These are phyloP conservation scores for Wolfiporia cocos DNA, from an alignment of 1,284 basidiomycete genomes.

Conservation along the genomic window DNA sequence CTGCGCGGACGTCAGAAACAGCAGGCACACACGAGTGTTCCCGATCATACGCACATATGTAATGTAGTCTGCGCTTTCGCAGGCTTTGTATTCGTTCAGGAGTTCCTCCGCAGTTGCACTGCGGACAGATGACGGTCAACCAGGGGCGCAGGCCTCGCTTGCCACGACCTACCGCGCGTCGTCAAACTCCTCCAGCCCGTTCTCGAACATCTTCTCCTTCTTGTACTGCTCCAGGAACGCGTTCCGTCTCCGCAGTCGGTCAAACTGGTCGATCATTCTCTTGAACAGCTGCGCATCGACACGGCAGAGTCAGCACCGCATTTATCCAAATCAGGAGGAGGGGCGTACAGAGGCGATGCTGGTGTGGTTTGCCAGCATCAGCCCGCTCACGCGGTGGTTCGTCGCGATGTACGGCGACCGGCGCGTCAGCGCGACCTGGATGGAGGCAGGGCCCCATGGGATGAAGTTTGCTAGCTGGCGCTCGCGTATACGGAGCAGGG, in stretches of 20 bases:
- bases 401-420: slow-evolving; percentile 86
- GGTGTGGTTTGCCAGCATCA: slow-evolving; percentile 99
- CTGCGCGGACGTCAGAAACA: background rate
- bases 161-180: slow-evolving; percentile 71
- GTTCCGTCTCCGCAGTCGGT: slow-evolving; percentile 82
- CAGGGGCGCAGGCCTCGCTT: background rate
- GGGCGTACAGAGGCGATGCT: slow-evolving; percentile 84
- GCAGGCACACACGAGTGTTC: background rate
- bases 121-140: background rate
- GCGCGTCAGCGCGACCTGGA: slow-evolving; percentile 94
- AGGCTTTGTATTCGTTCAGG: slow-evolving; percentile 88
- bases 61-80: slow-evolving; percentile 89
- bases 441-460: slow-evolving; percentile 98
- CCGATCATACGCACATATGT: slow-evolving; percentile 52
- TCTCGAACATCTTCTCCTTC: slow-evolving; percentile 91
- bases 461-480: slow-evolving; percentile 97
- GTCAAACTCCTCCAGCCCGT: slow-evolving; percentile 91
- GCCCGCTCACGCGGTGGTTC: slow-evolving; percentile 90
- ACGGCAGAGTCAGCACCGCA: too few relatives aligned
- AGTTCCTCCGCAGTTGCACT: slow-evolving; percentile 84
- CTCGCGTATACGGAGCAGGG: slow-evolving; percentile 92
- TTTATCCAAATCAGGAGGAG: background rate
- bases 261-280: slow-evolving; percentile 94
- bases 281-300: slow-evolving; percentile 74
- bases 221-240: slow-evolving; percentile 98